Base-by-base conservation (phyloP, 495 filamentous ascomycete species). In the Usnea hakonensis region DNA sequence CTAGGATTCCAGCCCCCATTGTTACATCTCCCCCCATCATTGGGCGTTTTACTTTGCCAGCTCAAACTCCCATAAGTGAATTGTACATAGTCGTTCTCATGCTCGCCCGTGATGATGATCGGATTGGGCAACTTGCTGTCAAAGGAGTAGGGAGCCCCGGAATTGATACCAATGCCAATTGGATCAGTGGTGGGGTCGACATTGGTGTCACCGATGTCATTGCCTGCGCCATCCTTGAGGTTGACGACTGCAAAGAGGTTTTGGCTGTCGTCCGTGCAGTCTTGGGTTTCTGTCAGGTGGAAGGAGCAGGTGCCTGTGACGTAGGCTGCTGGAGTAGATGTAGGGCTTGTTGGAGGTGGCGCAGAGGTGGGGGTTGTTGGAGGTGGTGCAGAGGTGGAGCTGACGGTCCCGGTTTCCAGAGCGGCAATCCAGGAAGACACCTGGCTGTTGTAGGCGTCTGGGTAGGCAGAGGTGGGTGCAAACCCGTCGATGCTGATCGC, bases 21-120 rank as follows among this genome's bases (percentile, higher is more conserved):
- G 26, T 50, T 53, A 17, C 64, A 68, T 19, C 40, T 9, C 26
- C 36, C 64, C 19, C 32, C 37, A 19, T 58, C 64, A 37, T 55
- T 60, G 37, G 64, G n/a, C 35, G 44, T 67, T 40, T 32, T 55
- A 46, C 55, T 58, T 35, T 17, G 16, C 66, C 66, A 68, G 55
- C 52, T 54, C 40, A 61, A 26, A 26, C 19, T 16, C 50, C 66
- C 66, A 48, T 66, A 66, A 19, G 52, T 58, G 43, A 68, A 68
- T 33, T 63, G 64, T 21, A 68, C 36, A 54, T 66, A 65, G 55
- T 66, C 59, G 41, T 67, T 52, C 35, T 61, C 48, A 48, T 68
- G 66, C 56, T 68, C 64, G 33, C 65, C 65, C 13, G 52, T 63
- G 55, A 68, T 57, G 9, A 52, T 26, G 36, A 68, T 36, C 9